Conservation (phyloP, 768 basidiomycete species). For the Cystobasidium ongulense region DNA sequence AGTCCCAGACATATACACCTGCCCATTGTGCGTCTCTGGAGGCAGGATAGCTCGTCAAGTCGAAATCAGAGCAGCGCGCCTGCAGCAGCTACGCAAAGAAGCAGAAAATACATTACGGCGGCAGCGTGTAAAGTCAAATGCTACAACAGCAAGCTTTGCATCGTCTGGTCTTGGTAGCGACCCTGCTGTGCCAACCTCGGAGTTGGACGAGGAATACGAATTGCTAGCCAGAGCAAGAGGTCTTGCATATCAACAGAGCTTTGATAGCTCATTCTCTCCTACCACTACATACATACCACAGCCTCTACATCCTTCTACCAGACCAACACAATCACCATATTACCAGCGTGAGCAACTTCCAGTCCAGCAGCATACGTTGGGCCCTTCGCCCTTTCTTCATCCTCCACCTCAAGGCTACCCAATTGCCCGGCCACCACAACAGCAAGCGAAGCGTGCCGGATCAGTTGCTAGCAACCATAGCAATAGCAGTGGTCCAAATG, state of each 20-base stretch:
- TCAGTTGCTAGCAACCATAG: neutral
- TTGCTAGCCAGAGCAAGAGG: constrained; percentile 6
- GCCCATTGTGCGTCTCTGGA: constrained; percentile 55
- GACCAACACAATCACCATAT: neutral
- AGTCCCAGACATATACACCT: constrained; percentile 68
- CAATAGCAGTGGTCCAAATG: neutral
- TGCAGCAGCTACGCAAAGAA: constrained; percentile 12
- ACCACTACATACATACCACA: neutral
- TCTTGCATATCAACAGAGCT: constrained; percentile 14
- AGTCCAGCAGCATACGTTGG: neutral
- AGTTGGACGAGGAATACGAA: constrained; percentile 10
- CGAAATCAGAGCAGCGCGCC: neutral
- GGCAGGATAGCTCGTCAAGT: neutral
- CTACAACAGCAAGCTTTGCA: neutral
- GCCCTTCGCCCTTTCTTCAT: neutral
- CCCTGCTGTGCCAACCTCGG: neutral
- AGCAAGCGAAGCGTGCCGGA: neutral
- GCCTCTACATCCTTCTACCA: neutral
- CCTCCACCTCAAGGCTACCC: neutral
- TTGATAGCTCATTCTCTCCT: neutral
- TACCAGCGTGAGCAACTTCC: neutral
- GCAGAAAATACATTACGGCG: neutral
- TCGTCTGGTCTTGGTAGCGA: neutral
- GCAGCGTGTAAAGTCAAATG: neutral
- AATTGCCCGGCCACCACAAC: neutral